phyloP scores from a whole-genome alignment of 345 rosid species.

The Diplotaxis tenuifolia region DNA sequence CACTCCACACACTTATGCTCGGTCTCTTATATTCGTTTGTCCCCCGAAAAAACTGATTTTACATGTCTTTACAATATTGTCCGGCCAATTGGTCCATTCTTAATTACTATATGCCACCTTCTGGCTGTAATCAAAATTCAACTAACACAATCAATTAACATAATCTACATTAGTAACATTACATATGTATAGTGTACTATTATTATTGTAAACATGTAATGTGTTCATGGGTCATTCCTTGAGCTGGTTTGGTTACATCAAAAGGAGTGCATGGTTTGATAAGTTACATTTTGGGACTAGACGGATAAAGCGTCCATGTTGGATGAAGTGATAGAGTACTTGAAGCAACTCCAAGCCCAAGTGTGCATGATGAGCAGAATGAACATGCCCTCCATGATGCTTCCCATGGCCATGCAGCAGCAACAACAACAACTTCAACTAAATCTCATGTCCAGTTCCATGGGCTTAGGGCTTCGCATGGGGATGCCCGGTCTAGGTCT shows the following conservation, averaged over 20 bases:
- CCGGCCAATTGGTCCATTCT: conserved; percentile 7
- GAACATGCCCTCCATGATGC: conserved; percentile 71
- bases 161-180: not conserved
- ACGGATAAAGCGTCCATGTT: conserved; percentile 97
- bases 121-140: conserved; percentile 11
- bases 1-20: conserved; percentile 47
- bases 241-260: not conserved
- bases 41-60: conserved; percentile 1
- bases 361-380: conserved; percentile 77
- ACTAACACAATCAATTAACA: not conserved
- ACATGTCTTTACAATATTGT: conserved; percentile 25
- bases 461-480: conserved; percentile 67
- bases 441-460: conserved; percentile 67
- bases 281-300: conserved; percentile 37
- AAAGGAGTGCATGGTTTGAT: not conserved
- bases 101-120: conserved; percentile 24
- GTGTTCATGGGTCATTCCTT: not conserved
- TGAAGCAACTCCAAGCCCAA: conserved; percentile 92
- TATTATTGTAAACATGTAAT: not conserved
- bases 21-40: conserved; percentile 22
- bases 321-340: conserved; percentile 92
- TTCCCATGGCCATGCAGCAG: conserved; percentile 82
- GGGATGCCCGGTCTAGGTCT: conserved; percentile 52
- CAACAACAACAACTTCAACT: conserved; percentile 61
- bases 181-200: not conserved